These are phyloP conservation scores for Priceomyces fermenticarens DNA, from an alignment of 805 yeast genomes.

Conservation along the genomic window DNA sequence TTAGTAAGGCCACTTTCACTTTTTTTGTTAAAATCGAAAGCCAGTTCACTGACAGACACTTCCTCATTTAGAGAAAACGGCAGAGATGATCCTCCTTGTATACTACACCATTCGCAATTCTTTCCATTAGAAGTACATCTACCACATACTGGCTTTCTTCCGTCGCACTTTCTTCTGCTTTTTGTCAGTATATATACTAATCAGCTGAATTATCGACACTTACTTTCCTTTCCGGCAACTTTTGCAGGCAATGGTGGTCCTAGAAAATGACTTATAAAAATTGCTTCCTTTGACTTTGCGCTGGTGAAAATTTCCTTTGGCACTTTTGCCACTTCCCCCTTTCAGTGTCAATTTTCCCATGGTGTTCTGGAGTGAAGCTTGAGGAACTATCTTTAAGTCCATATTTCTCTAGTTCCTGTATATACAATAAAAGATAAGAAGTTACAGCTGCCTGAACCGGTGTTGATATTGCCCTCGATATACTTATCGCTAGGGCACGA, in stretches of 20 bases:
- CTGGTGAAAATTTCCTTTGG: neutral
- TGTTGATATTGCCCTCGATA: too few species aligned
- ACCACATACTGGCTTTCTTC: slow-evolving; percentile 17
- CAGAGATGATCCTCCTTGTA: too few species aligned
- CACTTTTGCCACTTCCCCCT: too few species aligned
- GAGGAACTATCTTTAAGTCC: too few species aligned
- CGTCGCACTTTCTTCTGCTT: slow-evolving; percentile 19
- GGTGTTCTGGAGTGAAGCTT: too few species aligned
- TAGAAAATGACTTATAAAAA: neutral
- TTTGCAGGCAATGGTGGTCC: neutral
- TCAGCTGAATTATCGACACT: neutral
- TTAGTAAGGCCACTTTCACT: neutral
- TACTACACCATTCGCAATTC: too few species aligned
- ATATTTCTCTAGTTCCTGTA: neutral
- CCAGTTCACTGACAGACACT: too few species aligned
- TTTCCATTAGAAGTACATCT: slow-evolving; percentile 9
- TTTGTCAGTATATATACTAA: neutral
- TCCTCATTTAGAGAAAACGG: too few species aligned
- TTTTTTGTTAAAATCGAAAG: neutral
- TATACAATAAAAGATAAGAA: neutral
- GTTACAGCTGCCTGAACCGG: too few species aligned
- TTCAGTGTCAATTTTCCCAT: too few species aligned
- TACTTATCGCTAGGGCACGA: too few species aligned
- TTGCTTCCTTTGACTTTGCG: neutral
- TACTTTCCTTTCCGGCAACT: slow-evolving; percentile 6